Percentiles rank a stretch among this genome's conserved stretches.
Conservation (phyloP, 169 alveolate species). For the Perkinsus marinus region DNA sequence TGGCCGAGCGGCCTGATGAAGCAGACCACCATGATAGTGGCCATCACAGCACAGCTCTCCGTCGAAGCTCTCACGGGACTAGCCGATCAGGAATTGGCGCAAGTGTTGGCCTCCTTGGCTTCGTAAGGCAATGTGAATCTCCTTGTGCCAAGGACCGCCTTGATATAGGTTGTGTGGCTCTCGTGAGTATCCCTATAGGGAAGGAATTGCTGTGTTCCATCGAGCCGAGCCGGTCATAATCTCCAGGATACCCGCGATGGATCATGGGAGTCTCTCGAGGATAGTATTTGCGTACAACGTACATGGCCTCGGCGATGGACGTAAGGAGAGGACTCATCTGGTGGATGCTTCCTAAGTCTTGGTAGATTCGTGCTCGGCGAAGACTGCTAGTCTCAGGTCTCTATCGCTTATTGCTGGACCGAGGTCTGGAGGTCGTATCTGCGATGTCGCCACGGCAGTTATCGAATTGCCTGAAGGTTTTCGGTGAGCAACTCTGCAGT, state of each 20-base stretch:
- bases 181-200: not conserved
- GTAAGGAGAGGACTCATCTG: not conserved
- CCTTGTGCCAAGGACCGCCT: not conserved
- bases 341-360: too few relatives aligned
- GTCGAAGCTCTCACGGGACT: not conserved
- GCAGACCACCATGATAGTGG: not conserved
- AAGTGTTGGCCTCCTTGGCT: not conserved
- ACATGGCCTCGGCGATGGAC: not conserved
- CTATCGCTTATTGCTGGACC: not conserved
- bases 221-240: not conserved
- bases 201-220: not conserved
- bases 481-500: not conserved
- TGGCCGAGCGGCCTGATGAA: not conserved
- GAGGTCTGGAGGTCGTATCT: not conserved
- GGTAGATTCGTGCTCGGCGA: not conserved
- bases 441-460: not conserved
- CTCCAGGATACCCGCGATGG: not conserved
- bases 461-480: not conserved
- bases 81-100: not conserved
- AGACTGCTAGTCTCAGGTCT: not conserved
- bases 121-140: not conserved
- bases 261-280: not conserved
- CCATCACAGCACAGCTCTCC: not conserved
- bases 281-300: not conserved
- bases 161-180: not conserved